A percentile compares a stretch with the other conserved stretches of the same genome.
Conservation (phyloP, 2,329 filamentous ascomycete species). For the Beauveria sp. region DNA sequence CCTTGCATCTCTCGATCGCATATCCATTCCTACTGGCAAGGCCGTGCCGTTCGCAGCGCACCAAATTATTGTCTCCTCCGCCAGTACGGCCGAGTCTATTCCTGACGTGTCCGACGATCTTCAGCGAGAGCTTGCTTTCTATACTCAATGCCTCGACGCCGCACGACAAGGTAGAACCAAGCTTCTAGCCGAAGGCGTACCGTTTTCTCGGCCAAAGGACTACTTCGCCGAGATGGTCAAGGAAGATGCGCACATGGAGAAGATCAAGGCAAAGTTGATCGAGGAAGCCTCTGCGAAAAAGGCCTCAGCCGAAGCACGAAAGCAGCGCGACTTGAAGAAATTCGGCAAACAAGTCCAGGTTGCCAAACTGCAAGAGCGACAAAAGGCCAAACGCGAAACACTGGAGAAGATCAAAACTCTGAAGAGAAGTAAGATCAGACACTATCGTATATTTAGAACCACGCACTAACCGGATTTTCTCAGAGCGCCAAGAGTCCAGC, state of each 20-base stretch:
- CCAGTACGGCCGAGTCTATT: conserved; percentile 59
- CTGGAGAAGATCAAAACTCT: conserved; percentile 91
- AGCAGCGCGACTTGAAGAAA: conserved; percentile 93
- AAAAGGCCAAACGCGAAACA: conserved; percentile 85
- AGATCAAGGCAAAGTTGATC: conserved; percentile 86
- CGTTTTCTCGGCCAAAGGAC: conserved; percentile 83
- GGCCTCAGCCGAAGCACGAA: conserved; percentile 81
- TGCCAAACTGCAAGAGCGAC: conserved; percentile 88
- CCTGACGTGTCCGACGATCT: conserved; percentile 85
- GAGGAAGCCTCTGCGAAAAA: conserved; percentile 91
- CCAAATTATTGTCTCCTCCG: conserved; percentile 64
- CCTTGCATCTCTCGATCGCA: conserved; percentile 69
- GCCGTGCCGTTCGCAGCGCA: conserved; percentile 74
- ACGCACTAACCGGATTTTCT: conserved; percentile 18
- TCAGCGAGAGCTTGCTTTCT: conserved; percentile 86
- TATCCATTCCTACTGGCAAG: conserved; percentile 56
- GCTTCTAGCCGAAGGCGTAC: conserved; percentile 72
- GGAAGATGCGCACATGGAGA: conserved; percentile 96
- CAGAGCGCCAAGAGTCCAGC: conserved; percentile 74
- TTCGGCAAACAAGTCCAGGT: conserved; percentile 98
- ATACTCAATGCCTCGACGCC: conserved; percentile 78
- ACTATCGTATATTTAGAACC: background rate
- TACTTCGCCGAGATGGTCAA: conserved; percentile 99
- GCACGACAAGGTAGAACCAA: conserved; percentile 64
- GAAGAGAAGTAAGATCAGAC: conserved; percentile 74